Evolutionary conservation across 2,329 filamentous ascomycete species (phyloP), one percentile per base, ranked within the genome.

Genomic region (Stagonosporopsis cucurbitacearum): DNA sequence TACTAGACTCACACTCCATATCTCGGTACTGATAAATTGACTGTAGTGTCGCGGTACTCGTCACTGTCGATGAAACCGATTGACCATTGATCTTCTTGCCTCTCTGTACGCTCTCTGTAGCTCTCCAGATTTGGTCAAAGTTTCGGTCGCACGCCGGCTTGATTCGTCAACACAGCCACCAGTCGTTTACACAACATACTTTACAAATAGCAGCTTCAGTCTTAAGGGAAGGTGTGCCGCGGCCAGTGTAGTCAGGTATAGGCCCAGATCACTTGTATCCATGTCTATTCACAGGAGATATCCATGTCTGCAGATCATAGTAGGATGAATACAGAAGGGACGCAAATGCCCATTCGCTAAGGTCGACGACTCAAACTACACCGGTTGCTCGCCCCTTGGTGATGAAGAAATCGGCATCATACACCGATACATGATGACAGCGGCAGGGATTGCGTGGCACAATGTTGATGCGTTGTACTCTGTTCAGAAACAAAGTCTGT

Each of bases 401-500:
- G 4, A 19, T 26, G 13, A 15, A 42, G 23, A 36, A 13, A 30
- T 19, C 15, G 43, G 36, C 8, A 25, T 25, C 6, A 2, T 26
- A 33, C 25, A 15, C 39, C 26, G 40, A 28, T 23, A 20, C 11
- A 33, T 44, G 19, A 22, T 23, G 23, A 47, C 28, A 36, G 35
- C 19, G 13, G 20, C n/a, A 28, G 42, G 41, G 39, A 19, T 30
- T 5, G 35, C 23, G 44, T 13, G n/a, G 15, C n/a, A 39, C 32
- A 39, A 20, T 6, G 19, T 33, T 44, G 39, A n/a, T n/a, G 33
- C 45, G 11, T 26, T 49, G 51, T 54, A 45, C 51, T 17, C 32
- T 33, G 15, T 40, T 49, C 33, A 28, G 51, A 54, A 54, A 49
- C 39, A 22, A 35, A 39, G 36, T 12, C n/a, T 35, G 45, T 44